phyloP scores from a whole-genome alignment of 78 protist species.

The Dictyostelium capitatum region DNA sequence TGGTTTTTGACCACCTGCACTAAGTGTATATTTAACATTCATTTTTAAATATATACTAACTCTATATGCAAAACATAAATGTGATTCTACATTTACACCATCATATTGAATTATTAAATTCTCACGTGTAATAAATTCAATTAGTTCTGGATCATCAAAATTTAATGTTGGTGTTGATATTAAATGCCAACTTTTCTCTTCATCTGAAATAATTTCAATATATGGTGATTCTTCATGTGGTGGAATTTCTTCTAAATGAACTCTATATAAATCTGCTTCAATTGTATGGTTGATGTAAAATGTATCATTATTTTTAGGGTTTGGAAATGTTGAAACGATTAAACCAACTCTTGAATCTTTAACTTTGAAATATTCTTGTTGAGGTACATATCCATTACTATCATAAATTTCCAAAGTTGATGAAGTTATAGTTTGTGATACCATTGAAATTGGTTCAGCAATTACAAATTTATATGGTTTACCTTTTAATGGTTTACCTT shows the following conservation, averaged over 20 bases:
- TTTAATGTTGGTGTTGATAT: neutral
- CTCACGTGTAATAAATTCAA: neutral
- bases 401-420: neutral
- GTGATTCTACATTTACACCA: neutral
- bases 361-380: neutral
- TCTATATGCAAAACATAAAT: slow-evolving; percentile 3
- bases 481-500: neutral
- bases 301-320: neutral
- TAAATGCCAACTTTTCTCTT: neutral
- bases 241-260: neutral
- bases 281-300: neutral
- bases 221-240: neutral
- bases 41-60: neutral
- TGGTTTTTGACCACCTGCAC: neutral
- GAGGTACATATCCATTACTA: neutral
- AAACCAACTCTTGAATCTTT: too few species aligned
- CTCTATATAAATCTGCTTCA: neutral
- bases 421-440: neutral
- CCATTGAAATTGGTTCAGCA: neutral
- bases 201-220: neutral
- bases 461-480: neutral
- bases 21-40: neutral
- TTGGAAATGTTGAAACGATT: neutral
- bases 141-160: neutral
- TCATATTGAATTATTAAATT: neutral